A percentile compares a stretch with the other conserved stretches of the same genome.
phyloP scores from a whole-genome alignment of 1,284 basidiomycete species.

The Sutorius eximius region DNA sequence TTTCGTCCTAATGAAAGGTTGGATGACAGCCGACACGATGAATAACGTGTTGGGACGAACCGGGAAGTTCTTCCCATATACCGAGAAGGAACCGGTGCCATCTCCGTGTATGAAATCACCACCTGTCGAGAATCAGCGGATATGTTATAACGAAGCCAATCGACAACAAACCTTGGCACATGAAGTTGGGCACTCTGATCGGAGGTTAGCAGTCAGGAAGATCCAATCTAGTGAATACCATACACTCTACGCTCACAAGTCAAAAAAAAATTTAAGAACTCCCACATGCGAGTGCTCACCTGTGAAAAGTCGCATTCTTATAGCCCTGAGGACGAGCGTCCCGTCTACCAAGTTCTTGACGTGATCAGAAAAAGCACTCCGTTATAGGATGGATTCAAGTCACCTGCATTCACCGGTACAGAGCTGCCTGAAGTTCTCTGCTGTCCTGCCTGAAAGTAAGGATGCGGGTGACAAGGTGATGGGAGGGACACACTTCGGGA shows the following conservation, averaged over 20 bases:
- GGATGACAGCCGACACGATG: neutral
- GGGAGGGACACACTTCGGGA: constrained; percentile 69
- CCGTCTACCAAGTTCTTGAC: constrained; percentile 49
- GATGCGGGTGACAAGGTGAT: neutral
- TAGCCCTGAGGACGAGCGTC: constrained; percentile 88
- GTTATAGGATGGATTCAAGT: constrained; percentile 7
- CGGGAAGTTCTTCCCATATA: constrained; percentile 92
- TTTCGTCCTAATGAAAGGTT: constrained; percentile 73
- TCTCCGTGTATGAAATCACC: constrained; percentile 90
- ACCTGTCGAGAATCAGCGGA: constrained; percentile 43
- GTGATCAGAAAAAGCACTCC: constrained; percentile 13
- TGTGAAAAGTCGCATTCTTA: constrained; percentile 87
- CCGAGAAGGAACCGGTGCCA: constrained; percentile 92
- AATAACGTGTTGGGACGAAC: constrained; percentile 40
- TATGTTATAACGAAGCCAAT: neutral
- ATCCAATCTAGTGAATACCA: constrained; percentile 29
- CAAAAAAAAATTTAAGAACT: neutral
- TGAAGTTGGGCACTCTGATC: constrained; percentile 72
- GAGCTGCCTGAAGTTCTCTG: constrained; percentile 96
- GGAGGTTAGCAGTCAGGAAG: neutral
- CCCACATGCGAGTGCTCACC: constrained; percentile 47
- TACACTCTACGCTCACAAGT: constrained; percentile 61
- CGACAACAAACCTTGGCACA: constrained; percentile 71
- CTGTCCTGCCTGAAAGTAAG: constrained; percentile 59
- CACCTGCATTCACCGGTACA: constrained; percentile 95